Percentiles rank a stretch among this genome's conserved stretches.
phyloP scores from a whole-genome alignment of 2,329 filamentous ascomycete genomes.

The Epichloe elymi region DNA sequence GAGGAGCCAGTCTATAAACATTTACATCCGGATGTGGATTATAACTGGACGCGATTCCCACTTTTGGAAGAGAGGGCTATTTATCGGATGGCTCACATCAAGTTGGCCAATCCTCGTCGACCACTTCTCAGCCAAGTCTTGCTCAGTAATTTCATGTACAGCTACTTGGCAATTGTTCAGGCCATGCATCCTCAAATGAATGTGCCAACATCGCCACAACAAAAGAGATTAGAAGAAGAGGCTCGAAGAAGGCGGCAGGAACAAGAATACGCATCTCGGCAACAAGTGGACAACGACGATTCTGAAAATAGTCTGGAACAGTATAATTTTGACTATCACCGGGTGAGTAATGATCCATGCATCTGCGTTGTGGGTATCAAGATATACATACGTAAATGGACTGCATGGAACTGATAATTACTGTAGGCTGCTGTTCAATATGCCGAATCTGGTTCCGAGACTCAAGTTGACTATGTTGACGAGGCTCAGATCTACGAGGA shows the following conservation, averaged over 20 bases:
- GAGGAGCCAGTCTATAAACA: slow-evolving; percentile 63
- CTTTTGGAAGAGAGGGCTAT: slow-evolving; percentile 94
- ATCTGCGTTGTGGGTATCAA: not conserved
- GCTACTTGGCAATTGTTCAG: slow-evolving; percentile 94
- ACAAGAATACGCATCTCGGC: slow-evolving; percentile 34
- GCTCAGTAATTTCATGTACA: slow-evolving; percentile 99
- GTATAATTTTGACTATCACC: slow-evolving; percentile 41
- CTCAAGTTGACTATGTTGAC: slow-evolving; percentile 36
- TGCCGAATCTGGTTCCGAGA: slow-evolving; percentile 28
- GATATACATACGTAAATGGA: not conserved
- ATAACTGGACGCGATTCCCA: slow-evolving; percentile 90
- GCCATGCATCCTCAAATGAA: slow-evolving; percentile 97
- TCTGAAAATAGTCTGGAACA: slow-evolving; percentile 35
- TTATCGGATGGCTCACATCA: slow-evolving; percentile 97
- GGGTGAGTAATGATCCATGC: slow-evolving; percentile 24
- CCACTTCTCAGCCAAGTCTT: slow-evolving; percentile 89
- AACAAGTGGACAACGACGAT: slow-evolving; percentile 30
- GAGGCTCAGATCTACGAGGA: slow-evolving; percentile 41
- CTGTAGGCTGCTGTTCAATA: slow-evolving; percentile 32
- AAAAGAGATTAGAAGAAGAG: slow-evolving; percentile 47
- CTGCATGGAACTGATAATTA: slow-evolving; percentile 3
- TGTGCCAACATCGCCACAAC: slow-evolving; percentile 70
- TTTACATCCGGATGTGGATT: slow-evolving; percentile 79
- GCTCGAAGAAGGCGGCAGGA: slow-evolving; percentile 36
- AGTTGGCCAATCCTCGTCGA: slow-evolving; percentile 90